Evolutionary conservation across 495 filamentous ascomycete genomes (phyloP).

Genomic region (Neurospora discreta): DNA sequence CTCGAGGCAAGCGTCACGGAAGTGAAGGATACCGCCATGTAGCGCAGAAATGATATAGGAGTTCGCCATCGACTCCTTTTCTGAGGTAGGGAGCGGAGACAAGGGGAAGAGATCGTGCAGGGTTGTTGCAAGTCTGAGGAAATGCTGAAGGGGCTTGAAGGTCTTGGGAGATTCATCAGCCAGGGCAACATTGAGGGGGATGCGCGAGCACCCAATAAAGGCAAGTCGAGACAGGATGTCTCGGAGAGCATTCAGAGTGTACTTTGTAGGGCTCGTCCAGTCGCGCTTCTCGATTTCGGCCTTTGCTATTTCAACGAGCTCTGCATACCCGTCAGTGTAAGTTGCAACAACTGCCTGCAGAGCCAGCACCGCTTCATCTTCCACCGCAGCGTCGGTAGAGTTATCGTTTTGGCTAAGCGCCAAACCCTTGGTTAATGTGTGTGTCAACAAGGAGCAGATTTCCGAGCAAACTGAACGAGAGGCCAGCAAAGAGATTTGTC

Average conservation of each 20-base stretch:
- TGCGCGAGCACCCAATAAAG: conserved; percentile 25
- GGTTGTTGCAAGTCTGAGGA: conserved; percentile 10
- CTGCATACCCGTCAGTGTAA: conserved; percentile 24
- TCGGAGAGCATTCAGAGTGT: conserved; percentile 15
- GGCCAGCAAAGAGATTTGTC: conserved; percentile 15
- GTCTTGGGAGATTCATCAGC: background rate
- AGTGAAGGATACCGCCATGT: conserved; percentile 18
- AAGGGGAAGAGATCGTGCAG: conserved; percentile 20
- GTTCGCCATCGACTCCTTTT: conserved; percentile 6
- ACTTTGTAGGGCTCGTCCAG: conserved; percentile 17
- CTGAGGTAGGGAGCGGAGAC: background rate
- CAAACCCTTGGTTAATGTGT: conserved; percentile 11
- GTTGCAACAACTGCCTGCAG: conserved; percentile 25
- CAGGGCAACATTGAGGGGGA: conserved; percentile 8
- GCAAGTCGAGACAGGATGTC: conserved; percentile 19
- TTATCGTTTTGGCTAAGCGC: conserved; percentile 22
- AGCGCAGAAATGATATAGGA: conserved; percentile 17
- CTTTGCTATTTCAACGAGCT: conserved; percentile 9
- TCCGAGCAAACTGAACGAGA: conserved; percentile 21
- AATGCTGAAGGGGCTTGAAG: conserved; percentile 17
- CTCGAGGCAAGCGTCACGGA: conserved; percentile 18
- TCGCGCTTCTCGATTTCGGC: conserved; percentile 18
- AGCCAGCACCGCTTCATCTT: conserved; percentile 28
- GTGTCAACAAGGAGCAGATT: conserved; percentile 21
- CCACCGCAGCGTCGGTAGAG: conserved; percentile 15